Conservation (phyloP, 768 basidiomycete genomes). For the Phanerochaete carnosa region DNA sequence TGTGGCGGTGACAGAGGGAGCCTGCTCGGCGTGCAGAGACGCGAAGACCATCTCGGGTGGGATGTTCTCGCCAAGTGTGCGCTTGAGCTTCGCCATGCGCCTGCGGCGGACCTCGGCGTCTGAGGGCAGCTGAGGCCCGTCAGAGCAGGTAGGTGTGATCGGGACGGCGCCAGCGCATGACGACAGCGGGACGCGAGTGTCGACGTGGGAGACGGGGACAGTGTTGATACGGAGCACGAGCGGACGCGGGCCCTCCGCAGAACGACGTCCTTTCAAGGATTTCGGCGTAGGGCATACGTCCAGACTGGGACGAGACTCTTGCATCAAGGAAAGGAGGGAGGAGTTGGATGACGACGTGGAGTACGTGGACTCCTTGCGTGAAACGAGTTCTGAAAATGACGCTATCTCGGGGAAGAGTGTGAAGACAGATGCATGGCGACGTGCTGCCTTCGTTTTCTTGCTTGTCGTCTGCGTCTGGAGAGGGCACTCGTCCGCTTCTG, state of each 20-base stretch:
- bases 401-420: not conserved
- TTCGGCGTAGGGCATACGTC: constrained; percentile 17
- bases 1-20: not conserved
- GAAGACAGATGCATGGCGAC: constrained; percentile 11
- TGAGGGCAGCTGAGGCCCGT: not conserved
- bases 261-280: constrained; percentile 11
- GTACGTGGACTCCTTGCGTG: constrained; percentile 14
- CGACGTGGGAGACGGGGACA: constrained; percentile 22
- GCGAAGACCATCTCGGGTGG: constrained; percentile 21
- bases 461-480: not conserved
- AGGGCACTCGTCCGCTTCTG: constrained; percentile 23
- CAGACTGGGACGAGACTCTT: constrained; percentile 18
- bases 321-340: constrained; percentile 19
- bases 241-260: constrained; percentile 22
- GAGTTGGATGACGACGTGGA: constrained; percentile 17
- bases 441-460: not conserved
- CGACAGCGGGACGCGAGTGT: constrained; percentile 31
- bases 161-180: constrained; percentile 30
- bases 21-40: not conserved
- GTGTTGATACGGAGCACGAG: constrained; percentile 31
- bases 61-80: constrained; percentile 21
- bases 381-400: not conserved
- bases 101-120: constrained; percentile 9
- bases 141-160: constrained; percentile 13
- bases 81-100: constrained; percentile 21